These are phyloP conservation scores for Paxillus rubicundulus DNA, from an alignment of 768 basidiomycete genomes.

Conservation along the genomic window DNA sequence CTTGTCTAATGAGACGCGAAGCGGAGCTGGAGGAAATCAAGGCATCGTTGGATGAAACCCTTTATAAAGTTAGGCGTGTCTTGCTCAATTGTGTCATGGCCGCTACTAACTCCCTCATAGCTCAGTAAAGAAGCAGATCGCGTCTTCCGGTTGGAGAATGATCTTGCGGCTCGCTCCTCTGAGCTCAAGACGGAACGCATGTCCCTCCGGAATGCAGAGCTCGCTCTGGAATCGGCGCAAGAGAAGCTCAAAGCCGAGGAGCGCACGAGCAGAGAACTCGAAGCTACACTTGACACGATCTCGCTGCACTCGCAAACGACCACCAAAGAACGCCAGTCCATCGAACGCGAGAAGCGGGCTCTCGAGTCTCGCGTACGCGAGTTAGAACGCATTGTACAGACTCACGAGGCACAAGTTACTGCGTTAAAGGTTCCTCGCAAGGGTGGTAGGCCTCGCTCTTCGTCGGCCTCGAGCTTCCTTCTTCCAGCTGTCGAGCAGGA, in stretches of 20 bases:
- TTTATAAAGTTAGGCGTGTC: constrained; percentile 33
- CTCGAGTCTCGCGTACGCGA: constrained; percentile 60
- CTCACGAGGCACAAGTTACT: constrained; percentile 32
- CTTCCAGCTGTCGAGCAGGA: constrained; percentile 56
- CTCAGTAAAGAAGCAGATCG: constrained; percentile 56
- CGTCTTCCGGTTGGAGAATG: constrained; percentile 51
- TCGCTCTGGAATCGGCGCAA: constrained; percentile 46
- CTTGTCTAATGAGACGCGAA: constrained; percentile 36
- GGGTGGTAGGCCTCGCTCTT: constrained; percentile 50
- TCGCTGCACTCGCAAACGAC: constrained; percentile 52
- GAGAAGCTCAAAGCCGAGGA: constrained; percentile 52
- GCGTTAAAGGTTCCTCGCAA: constrained; percentile 34
- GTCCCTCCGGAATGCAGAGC: constrained; percentile 49
- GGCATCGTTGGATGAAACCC: constrained; percentile 33
- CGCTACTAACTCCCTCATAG: constrained; percentile 33
- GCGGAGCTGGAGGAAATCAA: constrained; percentile 36
- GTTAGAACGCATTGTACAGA: constrained; percentile 45
- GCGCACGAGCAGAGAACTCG: constrained; percentile 50
- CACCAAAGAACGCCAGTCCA: constrained; percentile 39
- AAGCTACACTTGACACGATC: constrained; percentile 52
- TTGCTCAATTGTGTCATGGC: background rate
- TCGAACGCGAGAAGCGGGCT: constrained; percentile 56
- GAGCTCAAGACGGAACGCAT: constrained; percentile 57
- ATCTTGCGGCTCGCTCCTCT: constrained; percentile 47
- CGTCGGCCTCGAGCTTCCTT: constrained; percentile 53